These are phyloP conservation scores for Trichophaea hybrida DNA, from an alignment of 2,329 filamentous ascomycete genomes.

Conservation along the genomic window DNA sequence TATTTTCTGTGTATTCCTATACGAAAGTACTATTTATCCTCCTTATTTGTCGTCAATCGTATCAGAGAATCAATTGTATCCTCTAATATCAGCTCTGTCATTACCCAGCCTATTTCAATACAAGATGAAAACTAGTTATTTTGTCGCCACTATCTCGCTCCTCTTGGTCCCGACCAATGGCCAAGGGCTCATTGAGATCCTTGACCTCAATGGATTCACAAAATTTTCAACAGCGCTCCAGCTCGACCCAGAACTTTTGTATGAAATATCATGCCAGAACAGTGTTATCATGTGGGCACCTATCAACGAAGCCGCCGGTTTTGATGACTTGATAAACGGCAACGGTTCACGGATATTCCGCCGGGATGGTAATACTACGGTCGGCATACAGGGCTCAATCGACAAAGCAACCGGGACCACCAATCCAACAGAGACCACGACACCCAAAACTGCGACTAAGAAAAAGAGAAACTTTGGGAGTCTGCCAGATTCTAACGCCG, in stretches of 20 bases:
- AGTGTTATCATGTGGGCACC: not conserved
- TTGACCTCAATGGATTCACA: not conserved
- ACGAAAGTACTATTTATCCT: no score
- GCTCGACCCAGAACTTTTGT: not conserved
- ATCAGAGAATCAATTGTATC: no score
- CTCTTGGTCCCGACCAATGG: not conserved
- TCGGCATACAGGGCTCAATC: no score
- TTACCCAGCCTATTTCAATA: no score
- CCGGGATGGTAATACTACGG: not conserved
- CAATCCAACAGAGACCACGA: no score
- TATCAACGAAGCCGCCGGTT: not conserved
- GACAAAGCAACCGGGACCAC: no score
- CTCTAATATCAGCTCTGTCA: no score
- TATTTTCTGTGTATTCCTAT: no score
- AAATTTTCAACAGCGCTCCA: not conserved
- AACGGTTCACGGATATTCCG: not conserved
- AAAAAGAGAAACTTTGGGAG: not conserved
- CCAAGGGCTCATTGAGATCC: not conserved
- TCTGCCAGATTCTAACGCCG: not conserved
- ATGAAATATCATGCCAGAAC: not conserved
- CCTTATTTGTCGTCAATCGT: no score
- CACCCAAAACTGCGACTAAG: no score
- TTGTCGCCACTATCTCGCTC: not conserved
- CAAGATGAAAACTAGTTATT: not conserved
- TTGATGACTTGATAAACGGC: not conserved